Evolutionary conservation across 352 stramenopile genomes (phyloP).

Genomic region (Thalassiosira exigua): DNA sequence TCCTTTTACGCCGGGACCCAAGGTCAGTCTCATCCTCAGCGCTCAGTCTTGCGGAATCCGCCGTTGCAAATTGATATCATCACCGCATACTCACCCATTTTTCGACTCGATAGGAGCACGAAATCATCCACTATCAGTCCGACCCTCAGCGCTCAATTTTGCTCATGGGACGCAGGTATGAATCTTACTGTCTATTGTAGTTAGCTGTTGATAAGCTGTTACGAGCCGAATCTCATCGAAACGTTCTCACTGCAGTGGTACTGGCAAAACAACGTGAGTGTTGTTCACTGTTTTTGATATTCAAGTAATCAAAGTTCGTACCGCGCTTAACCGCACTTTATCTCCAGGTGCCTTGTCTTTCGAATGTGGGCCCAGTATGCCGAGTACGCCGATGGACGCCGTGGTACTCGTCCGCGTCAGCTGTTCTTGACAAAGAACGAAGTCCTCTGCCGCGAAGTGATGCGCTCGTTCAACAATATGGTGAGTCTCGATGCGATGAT

Average conservation of each 20-base stretch:
- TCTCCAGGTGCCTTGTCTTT: conserved; percentile 47
- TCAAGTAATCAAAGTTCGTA: no score
- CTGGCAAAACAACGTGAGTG: conserved; percentile 50
- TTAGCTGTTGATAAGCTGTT: no score
- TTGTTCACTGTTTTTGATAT: no score
- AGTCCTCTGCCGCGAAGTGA: conserved; percentile 34
- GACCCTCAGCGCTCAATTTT: conserved; percentile 47
- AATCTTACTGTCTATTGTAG: no score
- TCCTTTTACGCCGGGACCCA: conserved; percentile 54
- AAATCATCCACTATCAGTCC: conserved; percentile 22
- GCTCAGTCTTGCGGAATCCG: no score
- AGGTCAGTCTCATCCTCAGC: no score
- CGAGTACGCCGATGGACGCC: neutral
- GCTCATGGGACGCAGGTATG: conserved; percentile 34
- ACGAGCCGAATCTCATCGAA: no score
- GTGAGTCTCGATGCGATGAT: no score
- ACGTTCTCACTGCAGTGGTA: conserved; percentile 20
- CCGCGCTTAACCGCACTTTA: no score
- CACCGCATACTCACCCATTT: no score
- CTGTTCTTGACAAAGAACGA: conserved; percentile 53
- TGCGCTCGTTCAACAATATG: conserved; percentile 50
- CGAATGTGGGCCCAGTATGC: conserved; percentile 42
- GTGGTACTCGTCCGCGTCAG: conserved; percentile 17
- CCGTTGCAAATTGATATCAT: no score
- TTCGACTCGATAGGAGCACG: no score